Evolutionary conservation across 1,284 basidiomycete genomes (phyloP), one percentile per base, ranked within the genome.

Genomic region (Pyrrhoderma lamaoense): DNA sequence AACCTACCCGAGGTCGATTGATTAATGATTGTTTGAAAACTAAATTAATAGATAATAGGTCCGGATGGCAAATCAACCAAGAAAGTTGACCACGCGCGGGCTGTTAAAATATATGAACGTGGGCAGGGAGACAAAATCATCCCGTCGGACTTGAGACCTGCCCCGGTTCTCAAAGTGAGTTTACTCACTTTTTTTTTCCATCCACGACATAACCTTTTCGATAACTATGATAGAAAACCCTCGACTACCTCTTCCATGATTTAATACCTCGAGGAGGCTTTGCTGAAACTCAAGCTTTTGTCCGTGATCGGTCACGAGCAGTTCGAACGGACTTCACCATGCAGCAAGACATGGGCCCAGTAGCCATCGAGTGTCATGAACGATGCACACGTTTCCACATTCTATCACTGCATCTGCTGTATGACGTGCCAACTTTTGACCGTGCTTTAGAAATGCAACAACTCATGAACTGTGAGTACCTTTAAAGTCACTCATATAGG

Each of bases 291-390:
- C 88, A 80, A 65, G 82, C 73, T 56, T 98, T 97, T 70, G 83
- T 99, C 44, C 85, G 94, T 43, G 95, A 99, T 67, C 84, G 95
- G 13, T 91, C 93, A 0, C 80, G 95, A 56, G 79, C 91, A 0
- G 87, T 98, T 42, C 76, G 95, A 27, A 94, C 89, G 60, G 95
- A 99, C 65, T 96, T 98, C 57, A 93, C 91, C 0, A 88, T 97
- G 71, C 95, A 98, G 65, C 88, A 89, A 56, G 80, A 85, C 52
- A 84, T 81, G 38, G 89, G 89, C 0, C 64, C 72, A 1, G 64
- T 89, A 42, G 89, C 93, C 0, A 93, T 96, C 47, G 88, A 91
- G 59, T 93, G 89, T 60, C 88, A 94, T 60, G 93, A 94, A 62
- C 83, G 94, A 47, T 96, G 95, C 60, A 93, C 89, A 22, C 79